Percentiles rank a stretch among this genome's conserved stretches.
phyloP scores from a whole-genome alignment of 2,329 filamentous ascomycete genomes.

The Tricladium varicosporioides region DNA sequence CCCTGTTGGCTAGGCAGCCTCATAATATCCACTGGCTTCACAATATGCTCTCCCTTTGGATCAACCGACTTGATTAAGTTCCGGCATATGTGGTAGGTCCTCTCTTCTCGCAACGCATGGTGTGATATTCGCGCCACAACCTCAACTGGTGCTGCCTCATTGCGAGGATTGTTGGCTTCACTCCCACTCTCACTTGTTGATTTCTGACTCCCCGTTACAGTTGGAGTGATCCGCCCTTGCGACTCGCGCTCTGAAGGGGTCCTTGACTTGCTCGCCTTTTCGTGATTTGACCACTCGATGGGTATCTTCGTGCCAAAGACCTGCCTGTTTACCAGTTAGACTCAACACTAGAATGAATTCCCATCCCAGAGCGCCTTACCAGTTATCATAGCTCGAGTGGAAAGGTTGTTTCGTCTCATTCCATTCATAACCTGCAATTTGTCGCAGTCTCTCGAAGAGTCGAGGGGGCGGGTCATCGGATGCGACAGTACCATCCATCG shows the following conservation, averaged over 20 bases:
- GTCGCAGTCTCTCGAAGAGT: constrained; percentile 70
- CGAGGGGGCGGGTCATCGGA: constrained; percentile 54
- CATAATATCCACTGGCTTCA: constrained; percentile 77
- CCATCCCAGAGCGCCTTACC: constrained; percentile 46
- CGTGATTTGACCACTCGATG: background rate
- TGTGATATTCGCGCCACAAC: constrained; percentile 82
- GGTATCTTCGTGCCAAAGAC: constrained; percentile 55
- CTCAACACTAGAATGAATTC: background rate
- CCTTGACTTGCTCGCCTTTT: constrained; percentile 40
- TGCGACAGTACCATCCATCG: constrained; percentile 27
- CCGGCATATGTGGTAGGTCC: constrained; percentile 81
- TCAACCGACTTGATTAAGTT: constrained; percentile 69
- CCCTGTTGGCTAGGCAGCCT: constrained; percentile 65
- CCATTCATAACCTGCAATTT: constrained; percentile 75
- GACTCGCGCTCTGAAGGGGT: constrained; percentile 33
- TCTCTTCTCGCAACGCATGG: constrained; percentile 79
- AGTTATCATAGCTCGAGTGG: constrained; percentile 82
- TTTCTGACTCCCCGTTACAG: constrained; percentile 4
- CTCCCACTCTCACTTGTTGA: constrained; percentile 22
- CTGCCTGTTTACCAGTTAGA: constrained; percentile 47
- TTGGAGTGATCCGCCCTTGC: background rate
- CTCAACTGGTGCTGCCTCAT: constrained; percentile 29
- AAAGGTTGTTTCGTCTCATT: constrained; percentile 60
- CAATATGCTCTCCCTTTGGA: constrained; percentile 71
- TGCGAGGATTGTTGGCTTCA: constrained; percentile 20